Evolutionary conservation across 2,329 filamentous ascomycete genomes (phyloP).

Genomic region (Fonsecaea multimorphosa): DNA sequence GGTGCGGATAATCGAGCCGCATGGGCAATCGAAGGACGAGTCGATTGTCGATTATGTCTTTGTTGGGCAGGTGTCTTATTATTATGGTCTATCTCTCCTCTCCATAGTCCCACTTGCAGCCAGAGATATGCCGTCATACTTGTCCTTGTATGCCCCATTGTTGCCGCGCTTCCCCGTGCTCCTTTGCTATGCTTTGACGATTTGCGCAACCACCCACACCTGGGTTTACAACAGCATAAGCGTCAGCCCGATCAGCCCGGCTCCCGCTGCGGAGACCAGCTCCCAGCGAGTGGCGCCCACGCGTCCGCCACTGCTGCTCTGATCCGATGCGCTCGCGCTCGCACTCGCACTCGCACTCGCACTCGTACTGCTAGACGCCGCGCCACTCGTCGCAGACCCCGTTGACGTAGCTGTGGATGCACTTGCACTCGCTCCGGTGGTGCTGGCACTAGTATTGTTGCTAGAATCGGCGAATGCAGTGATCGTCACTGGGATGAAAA

Average conservation of each 20-base stretch:
- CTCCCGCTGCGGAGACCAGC: not conserved
- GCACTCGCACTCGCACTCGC: not conserved
- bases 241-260: not conserved
- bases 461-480: conserved; percentile 18
- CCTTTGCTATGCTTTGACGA: conserved; percentile 2
- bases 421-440: conserved; percentile 19
- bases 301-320: not conserved
- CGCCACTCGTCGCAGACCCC: not conserved
- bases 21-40: not conserved
- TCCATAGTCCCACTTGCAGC: not conserved
- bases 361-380: not conserved
- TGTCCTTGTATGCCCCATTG: not conserved
- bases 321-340: not conserved
- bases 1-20: not conserved
- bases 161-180: not conserved
- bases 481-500: conserved; percentile 25
- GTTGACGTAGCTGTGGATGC: conserved; percentile 20
- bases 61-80: conserved; percentile 4
- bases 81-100: not conserved
- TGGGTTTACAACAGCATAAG: not conserved
- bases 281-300: conserved; percentile 1
- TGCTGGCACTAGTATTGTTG: not conserved
- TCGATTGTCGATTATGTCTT: not conserved
- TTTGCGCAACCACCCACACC: not conserved
- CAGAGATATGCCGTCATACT: conserved; percentile 4